Conservation (phyloP, 331 rosid genomes). For the Arachis monticola region DNA sequence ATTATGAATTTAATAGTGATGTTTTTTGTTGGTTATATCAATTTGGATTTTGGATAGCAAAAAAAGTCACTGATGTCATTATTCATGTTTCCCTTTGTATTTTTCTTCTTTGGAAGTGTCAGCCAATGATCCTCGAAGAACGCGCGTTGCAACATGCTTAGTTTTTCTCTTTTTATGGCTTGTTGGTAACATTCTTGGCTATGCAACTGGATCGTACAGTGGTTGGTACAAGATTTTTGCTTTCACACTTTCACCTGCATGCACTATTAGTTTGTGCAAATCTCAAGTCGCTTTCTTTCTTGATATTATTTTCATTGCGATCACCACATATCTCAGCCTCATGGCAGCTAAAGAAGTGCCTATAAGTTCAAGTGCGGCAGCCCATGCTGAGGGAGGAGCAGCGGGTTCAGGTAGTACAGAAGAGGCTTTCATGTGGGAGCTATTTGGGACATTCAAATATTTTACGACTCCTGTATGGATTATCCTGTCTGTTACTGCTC, state of each 20-base stretch:
- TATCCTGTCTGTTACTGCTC: conserved; percentile 79
- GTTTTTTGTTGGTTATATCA: conserved; percentile 20
- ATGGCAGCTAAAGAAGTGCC: conserved; percentile 80
- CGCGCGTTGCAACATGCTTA: conserved; percentile 98
- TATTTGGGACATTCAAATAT: conserved; percentile 87
- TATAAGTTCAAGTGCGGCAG: conserved; percentile 49
- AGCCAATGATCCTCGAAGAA: conserved; percentile 92
- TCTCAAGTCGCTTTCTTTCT: conserved; percentile 91
- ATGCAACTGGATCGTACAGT: conserved; percentile 90
- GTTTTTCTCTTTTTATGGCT: conserved; percentile 94
- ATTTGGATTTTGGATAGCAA: conserved; percentile 19
- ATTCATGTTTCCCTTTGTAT: conserved; percentile 26
- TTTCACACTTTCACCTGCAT: conserved; percentile 70
- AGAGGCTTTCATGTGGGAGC: conserved; percentile 93
- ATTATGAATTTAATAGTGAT: not conserved
- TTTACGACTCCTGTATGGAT: conserved; percentile 75
- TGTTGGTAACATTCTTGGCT: conserved; percentile 92
- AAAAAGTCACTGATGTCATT: conserved; percentile 32
- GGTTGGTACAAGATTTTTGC: conserved; percentile 86
- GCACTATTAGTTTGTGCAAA: conserved; percentile 87
- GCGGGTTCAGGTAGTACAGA: conserved; percentile 59
- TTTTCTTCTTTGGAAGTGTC: conserved; percentile 48
- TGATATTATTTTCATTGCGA: conserved; percentile 67
- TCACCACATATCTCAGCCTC: conserved; percentile 72
- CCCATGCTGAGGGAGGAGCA: conserved; percentile 53